Evolutionary conservation across 2,329 filamentous ascomycete species (phyloP).

Genomic region (Diaporthe batatas): DNA sequence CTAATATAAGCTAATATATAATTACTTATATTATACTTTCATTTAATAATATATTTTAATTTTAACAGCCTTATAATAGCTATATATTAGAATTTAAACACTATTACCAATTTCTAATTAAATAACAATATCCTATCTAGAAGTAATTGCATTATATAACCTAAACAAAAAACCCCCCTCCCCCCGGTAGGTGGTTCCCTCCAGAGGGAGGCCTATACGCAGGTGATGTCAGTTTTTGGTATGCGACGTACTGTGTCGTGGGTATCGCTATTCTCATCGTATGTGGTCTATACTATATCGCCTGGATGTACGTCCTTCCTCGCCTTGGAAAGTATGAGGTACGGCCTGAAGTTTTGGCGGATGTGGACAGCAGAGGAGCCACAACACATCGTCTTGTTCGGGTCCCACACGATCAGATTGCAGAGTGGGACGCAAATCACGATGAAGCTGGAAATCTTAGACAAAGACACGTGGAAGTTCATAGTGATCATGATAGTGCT

Average conservation of each 20-base stretch:
- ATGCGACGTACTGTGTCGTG: constrained; percentile 73
- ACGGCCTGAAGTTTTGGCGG: constrained; percentile 59
- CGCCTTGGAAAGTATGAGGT: constrained; percentile 58
- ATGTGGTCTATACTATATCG: constrained; percentile 14
- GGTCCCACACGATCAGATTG: not conserved
- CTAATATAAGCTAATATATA: too few relatives aligned
- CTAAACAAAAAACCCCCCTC: too few relatives aligned
- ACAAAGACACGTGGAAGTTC: constrained; percentile 1
- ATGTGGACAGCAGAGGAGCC: constrained; percentile 20
- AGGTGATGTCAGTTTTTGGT: constrained; percentile 77
- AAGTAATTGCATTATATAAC: too few relatives aligned
- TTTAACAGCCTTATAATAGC: too few relatives aligned
- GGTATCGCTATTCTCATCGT: constrained; percentile 51
- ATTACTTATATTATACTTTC: too few relatives aligned
- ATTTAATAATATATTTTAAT: too few relatives aligned
- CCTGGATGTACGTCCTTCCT: constrained; percentile 57
- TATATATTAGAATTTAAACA: too few relatives aligned
- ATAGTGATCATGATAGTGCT: not conserved
- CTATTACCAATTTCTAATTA: too few relatives aligned
- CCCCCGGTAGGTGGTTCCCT: constrained; percentile 65
- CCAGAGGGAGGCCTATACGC: constrained; percentile 65
- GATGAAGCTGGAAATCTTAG: constrained; percentile 19
- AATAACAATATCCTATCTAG: too few relatives aligned
- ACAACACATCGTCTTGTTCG: constrained; percentile 16
- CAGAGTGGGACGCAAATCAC: constrained; percentile 24